Evolutionary conservation across 352 stramenopile species (phyloP).

Genomic region (Hyaloperonospora arabidopsidis): DNA sequence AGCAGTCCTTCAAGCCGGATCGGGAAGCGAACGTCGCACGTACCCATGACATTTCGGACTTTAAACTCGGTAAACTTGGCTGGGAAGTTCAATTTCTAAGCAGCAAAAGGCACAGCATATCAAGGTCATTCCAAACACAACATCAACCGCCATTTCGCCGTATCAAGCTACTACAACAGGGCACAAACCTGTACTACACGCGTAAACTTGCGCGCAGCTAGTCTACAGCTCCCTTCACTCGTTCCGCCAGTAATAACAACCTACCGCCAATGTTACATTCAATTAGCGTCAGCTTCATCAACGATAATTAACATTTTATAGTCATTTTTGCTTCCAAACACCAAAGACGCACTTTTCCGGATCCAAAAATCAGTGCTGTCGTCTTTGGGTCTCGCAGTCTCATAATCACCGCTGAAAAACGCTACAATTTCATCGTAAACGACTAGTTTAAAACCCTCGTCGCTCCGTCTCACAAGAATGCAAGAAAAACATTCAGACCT

Average conservation of each 20-base stretch:
- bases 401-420: constrained; percentile 96
- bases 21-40: constrained; percentile 95
- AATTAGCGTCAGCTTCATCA: neutral
- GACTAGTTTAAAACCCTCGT: neutral
- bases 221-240: constrained; percentile 73
- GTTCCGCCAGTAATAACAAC: constrained; percentile 82
- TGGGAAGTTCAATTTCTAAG: constrained; percentile 84
- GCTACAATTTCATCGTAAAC: constrained; percentile 25
- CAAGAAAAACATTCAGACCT: constrained; percentile 37
- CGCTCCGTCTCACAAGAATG: neutral
- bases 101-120: neutral
- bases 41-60: constrained; percentile 98
- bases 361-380: constrained; percentile 97
- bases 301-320: too few relatives aligned
- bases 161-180: neutral
- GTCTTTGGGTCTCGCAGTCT: constrained; percentile 93
- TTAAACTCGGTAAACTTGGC: constrained; percentile 86
- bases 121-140: neutral
- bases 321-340: neutral
- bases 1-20: constrained; percentile 98
- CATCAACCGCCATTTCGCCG: neutral
- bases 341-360: constrained; percentile 80
- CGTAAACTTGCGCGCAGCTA: constrained; percentile 82
- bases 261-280: constrained; percentile 20
- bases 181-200: constrained; percentile 68